Base-by-base conservation (phyloP, 1,139 yeast genomes). In the Blastobotrys ciferrii region DNA sequence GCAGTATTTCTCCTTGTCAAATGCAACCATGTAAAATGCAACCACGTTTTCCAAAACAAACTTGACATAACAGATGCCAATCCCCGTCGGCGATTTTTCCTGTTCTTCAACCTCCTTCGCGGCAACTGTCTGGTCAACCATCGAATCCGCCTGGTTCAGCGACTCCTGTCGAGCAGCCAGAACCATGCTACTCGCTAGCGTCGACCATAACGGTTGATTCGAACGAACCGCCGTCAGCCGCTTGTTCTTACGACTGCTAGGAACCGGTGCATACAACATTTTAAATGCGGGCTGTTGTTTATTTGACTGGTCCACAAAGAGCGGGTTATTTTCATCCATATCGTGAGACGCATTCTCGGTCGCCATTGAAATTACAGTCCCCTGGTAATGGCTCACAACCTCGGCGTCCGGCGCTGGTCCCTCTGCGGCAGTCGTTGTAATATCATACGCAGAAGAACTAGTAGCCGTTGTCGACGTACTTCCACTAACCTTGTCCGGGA, bases 201-300 rank as follows among this genome's bases (percentile, higher is more conserved):
- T 58, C 2, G 71, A 60, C 71, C 71, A 67, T n/a, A 67, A 47
- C 1, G 70, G 69, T 48, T 67, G 71, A 42, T 59, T 60, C 0
- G 62, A 53, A 18, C 66, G 52, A 4, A 62, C 65, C 2, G 57
- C 43, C 0, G 65, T 58, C 17, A 59, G 50, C 36, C 65, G 53
- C 45, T 60, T 61, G 46, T 59, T 59, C 46, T 55, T 56, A 43
- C 56, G 59, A 3, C 50, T 48, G 5, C 57, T 45, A 12, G 52
- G 48, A 7, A 28, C 25, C 1, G 58, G 55, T 4, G 58, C 51
- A 45, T 57, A 52, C 30, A 58, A 40, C 39, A 58, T 53, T 4
- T 32, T 30, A 13, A 28, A 28, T 9, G 31, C 32, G 5, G 37
- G 36, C 32, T 32, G 19, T 5, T 31, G 15, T 18, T 25, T 12